Evolutionary conservation across 2,329 filamentous ascomycete species (phyloP), one percentile per base, ranked within the genome.

Genomic region (Cucurbitaria berberidis): DNA sequence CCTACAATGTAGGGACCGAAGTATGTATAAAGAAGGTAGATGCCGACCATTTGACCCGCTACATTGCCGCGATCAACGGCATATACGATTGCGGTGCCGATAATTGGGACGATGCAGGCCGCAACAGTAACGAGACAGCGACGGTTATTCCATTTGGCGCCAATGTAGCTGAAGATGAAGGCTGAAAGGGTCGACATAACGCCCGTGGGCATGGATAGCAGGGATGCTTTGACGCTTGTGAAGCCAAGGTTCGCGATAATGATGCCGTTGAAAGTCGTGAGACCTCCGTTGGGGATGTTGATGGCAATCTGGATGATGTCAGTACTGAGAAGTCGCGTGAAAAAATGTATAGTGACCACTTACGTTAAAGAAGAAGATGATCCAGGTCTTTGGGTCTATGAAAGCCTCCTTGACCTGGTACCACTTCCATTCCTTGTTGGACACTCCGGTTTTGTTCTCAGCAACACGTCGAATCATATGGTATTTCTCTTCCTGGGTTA

Each of bases 371-470:
- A 63, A 58, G 32, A 73, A 58, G 22, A 76, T 40, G 39, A 64
- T 59, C 44, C 74, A 58, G n/a, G 72, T 60, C 65, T 68, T 73
- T 0, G 78, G 76, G 46, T 79, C 75, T 2, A 72, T 68, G 53
- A 81, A 78, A 15, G 70, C 70, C 60, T 81, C 79, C 18, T 69
- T 29, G 27, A 77, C 67, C 49, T 81, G 79, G 2, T 62, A 48
- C 19, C 54, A 56, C 53, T 81, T 81, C 68, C 80, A 76, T 18
- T 73, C 64, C 41, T 77, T 78, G 63, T 78, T 79, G 52, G 79
- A 77, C 29, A 80, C 78, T 16, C 78, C 79, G 7, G 76, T 80
- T 48, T 78, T 72, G 52, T 81, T 80, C 16, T 69, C 67, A 8
- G 73, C 67, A 1, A 80, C 63, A 2, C 77, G 72, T 44, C 76